phyloP scores from a whole-genome alignment of 441 rosid species.

The Erodium moschatum region DNA sequence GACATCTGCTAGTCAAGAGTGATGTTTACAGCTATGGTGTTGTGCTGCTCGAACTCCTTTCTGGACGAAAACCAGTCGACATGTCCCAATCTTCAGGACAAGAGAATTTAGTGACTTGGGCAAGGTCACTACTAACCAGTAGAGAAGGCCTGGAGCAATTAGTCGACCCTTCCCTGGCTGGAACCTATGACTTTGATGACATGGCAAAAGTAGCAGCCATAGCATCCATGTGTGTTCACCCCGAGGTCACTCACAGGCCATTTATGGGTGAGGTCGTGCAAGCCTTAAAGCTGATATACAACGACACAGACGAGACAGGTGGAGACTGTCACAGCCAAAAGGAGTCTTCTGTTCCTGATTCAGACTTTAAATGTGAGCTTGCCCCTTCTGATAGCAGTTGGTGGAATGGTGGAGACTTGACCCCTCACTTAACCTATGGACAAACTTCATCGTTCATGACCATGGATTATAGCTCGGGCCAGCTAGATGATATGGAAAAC shows the following conservation, averaged over 20 bases:
- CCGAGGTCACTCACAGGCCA: conserved; percentile 87
- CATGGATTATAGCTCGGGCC: background rate
- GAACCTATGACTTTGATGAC: conserved; percentile 57
- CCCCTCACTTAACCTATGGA: too few relatives aligned
- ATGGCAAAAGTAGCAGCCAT: conserved; percentile 87
- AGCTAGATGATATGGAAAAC: background rate
- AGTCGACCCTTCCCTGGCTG: conserved; percentile 56
- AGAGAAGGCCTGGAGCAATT: conserved; percentile 63
- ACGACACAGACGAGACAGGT: conserved; percentile 64
- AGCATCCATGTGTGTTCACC: conserved; percentile 94
- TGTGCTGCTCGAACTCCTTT: conserved; percentile 85
- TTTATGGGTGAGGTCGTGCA: conserved; percentile 98
- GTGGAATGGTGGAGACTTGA: background rate
- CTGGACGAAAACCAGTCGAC: conserved; percentile 82
- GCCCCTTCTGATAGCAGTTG: conserved; percentile 1
- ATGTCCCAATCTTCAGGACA: conserved; percentile 86
- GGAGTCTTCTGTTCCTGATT: conserved; percentile 50
- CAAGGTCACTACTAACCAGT: conserved; percentile 68
- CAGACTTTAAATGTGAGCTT: background rate
- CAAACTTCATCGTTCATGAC: background rate
- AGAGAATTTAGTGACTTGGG: conserved; percentile 90
- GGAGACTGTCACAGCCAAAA: conserved; percentile 1
- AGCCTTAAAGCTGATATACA: conserved; percentile 74
- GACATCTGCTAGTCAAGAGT: conserved; percentile 91
- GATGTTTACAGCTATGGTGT: conserved; percentile 98